A percentile compares a stretch with the other conserved stretches of the same genome.
phyloP scores from a whole-genome alignment of 2,329 filamentous ascomycete genomes.

The Daldinia eschscholtzii region DNA sequence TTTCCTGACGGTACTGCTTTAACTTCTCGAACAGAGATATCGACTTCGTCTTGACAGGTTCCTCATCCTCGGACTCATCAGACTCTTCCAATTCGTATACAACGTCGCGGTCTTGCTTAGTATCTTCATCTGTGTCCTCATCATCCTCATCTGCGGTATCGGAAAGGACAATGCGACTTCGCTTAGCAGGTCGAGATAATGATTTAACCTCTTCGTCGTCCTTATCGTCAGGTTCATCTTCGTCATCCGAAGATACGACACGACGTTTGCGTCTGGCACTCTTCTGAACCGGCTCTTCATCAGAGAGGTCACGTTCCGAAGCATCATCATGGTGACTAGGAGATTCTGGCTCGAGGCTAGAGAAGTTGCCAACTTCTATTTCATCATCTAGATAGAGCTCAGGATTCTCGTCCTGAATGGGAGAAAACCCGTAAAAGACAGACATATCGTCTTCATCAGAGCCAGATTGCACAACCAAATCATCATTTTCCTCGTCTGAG shows the following conservation, averaged over 20 bases:
- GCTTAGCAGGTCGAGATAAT: slow-evolving; percentile 34
- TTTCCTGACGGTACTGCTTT: slow-evolving; percentile 38
- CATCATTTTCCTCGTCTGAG: slow-evolving; percentile 35
- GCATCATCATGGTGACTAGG: slow-evolving; percentile 18
- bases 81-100: slow-evolving; percentile 22
- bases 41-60: slow-evolving; percentile 30
- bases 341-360: slow-evolving; percentile 44
- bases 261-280: slow-evolving; percentile 41
- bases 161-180: slow-evolving; percentile 41
- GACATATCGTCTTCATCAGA: slow-evolving; percentile 38
- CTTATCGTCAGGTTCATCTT: slow-evolving; percentile 36
- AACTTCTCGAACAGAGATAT: slow-evolving; percentile 44
- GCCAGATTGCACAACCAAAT: slow-evolving; percentile 38
- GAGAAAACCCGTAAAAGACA: slow-evolving; percentile 46
- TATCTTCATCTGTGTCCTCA: slow-evolving; percentile 12
- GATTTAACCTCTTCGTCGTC: slow-evolving; percentile 4
- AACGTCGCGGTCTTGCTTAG: neutral
- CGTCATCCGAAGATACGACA: slow-evolving; percentile 49
- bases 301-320: slow-evolving; percentile 31
- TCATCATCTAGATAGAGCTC: slow-evolving; percentile 25
- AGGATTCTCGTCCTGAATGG: slow-evolving; percentile 37
- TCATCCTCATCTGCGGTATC: slow-evolving; percentile 44
- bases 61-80: slow-evolving; percentile 37
- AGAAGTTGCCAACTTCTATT: slow-evolving; percentile 36
- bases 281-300: slow-evolving; percentile 34